Base-by-base conservation (phyloP, 208 protist genomes). In the Trypanosoma avium region DNA sequence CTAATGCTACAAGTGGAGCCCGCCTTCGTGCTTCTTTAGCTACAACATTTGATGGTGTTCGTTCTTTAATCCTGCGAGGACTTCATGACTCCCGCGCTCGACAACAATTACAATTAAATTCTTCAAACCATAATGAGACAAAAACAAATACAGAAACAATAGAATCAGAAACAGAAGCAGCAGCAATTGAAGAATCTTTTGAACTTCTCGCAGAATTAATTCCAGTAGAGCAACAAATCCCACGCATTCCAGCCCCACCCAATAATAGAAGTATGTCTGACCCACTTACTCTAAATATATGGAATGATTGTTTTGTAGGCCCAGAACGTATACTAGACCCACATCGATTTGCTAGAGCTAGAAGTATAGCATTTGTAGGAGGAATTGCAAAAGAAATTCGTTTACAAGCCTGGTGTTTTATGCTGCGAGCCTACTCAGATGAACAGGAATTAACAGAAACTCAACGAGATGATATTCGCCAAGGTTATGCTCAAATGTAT, bases 321-420 rank as follows among this genome's bases (percentile, higher is more conserved):
- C 60, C 75, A 19, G 77, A 68, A 8, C 32, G 76, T 26, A 32
- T 45, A 22, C 22, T 88, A 24, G 64, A 77, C 40, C 0, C 15
- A 19, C 15, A 42, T 3, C 17, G 17, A 9, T 84, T 63, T 38
- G 55, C 43, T 0, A 43, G 53, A 7, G 68, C 69, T 4, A 71
- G 64, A 13, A 38, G 38, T 7, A 47, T 58, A 48, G 67, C 61
- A 2, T 85, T 69, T 53, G 49, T 55, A 38, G 82, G 86, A 63
- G 86, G 86, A 32, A 57, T 85, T 24, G 63, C 63, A 29, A 48
- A 49, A 12, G 29, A 68, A 13, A 62, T 95, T 21, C 77, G 89
- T 12, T 65, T 82, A 27, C 68, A 90, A 67, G 83, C 94, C 22
- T 97, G 92, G 90, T 73, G 64, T 33, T 91, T 83, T 73, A 55